Base-by-base conservation (phyloP, 169 alveolate genomes). In the Babesia bigemina region DNA sequence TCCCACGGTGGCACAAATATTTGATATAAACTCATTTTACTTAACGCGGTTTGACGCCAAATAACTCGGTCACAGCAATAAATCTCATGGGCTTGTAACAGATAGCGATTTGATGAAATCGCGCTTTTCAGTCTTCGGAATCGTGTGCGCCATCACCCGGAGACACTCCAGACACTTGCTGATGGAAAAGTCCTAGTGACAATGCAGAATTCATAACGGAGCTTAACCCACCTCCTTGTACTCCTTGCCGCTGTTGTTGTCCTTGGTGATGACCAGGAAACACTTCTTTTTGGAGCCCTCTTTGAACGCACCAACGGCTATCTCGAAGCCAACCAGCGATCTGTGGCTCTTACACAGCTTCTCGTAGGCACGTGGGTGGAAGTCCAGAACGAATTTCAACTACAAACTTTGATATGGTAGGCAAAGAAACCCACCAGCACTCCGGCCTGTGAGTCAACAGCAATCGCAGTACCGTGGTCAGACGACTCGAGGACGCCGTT, bases 91-190 rank as follows among this genome's bases (percentile, higher is more conserved):
- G 8, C 55, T 67, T 17, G 65, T 22, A 0, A 67, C 26, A 50
- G 76, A 67, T n/a, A 78, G 45, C 10, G 82, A 58, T 70, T 57
- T 78, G 29, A 70, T 33, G 45, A 67, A 78, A 16, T 63, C 88
- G 22, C 55, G 67, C 33, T 70, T 50, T 0, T 70, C 79, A 12
- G 88, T 47, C 50, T 62, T 81, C 22, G 60, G 67, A 61, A 81
- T 63, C 21, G 76, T 81, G 63, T 81, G 88, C 11, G 73, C 73
- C 61, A 71, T 57, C 26, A 53, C 52, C n/a, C 79, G 70, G n/a
- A 81, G 69, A 33, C 56, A 75, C 57, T 70, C 88, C 58, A 81
- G 61, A 79, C 88, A 81, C 71, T 72, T 81, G 70, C 79, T 72
- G 49, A 81, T 81, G 52, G 84, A 71, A 66, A 81, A 53, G 74